A percentile compares a stretch with the other conserved stretches of the same genome.
phyloP scores from a whole-genome alignment of 1,284 basidiomycete genomes.

The Fomitopsis pinicola region DNA sequence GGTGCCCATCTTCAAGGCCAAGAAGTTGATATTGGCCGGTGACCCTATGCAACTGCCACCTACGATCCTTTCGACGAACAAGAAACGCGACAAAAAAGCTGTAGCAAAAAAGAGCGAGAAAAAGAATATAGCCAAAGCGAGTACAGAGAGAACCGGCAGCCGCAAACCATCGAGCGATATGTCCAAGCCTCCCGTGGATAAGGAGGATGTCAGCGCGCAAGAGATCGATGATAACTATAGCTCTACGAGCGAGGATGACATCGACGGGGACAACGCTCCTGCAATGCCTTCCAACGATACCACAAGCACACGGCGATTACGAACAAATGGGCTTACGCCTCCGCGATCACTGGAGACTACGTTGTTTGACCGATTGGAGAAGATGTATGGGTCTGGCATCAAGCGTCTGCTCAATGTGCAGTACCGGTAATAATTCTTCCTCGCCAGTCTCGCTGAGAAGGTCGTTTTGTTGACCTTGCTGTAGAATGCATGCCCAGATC shows the following conservation, averaged over 20 bases:
- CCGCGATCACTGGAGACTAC: constrained; percentile 84
- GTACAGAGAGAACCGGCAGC: too few relatives aligned
- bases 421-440: constrained; percentile 58
- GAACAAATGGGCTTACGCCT: constrained; percentile 41
- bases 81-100: constrained; percentile 29
- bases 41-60: constrained; percentile 93
- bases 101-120: background rate
- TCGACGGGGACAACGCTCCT: background rate
- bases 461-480: background rate
- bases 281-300: constrained; percentile 1
- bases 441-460: background rate
- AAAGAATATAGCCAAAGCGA: background rate
- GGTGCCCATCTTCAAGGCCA: constrained; percentile 89
- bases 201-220: background rate
- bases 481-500: constrained; percentile 85
- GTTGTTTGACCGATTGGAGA: constrained; percentile 87
- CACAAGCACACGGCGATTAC: constrained; percentile 1
- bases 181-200: background rate
- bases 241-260: background rate
- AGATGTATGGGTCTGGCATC: constrained; percentile 79
- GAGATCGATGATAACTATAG: background rate
- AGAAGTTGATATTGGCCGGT: constrained; percentile 86
- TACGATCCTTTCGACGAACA: constrained; percentile 72
- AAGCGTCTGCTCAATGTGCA: constrained; percentile 87
- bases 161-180: background rate